Evolutionary conservation across 345 rosid species (phyloP), one percentile per base, ranked within the genome.

Genomic region (Euphorbia pulcherrima): DNA sequence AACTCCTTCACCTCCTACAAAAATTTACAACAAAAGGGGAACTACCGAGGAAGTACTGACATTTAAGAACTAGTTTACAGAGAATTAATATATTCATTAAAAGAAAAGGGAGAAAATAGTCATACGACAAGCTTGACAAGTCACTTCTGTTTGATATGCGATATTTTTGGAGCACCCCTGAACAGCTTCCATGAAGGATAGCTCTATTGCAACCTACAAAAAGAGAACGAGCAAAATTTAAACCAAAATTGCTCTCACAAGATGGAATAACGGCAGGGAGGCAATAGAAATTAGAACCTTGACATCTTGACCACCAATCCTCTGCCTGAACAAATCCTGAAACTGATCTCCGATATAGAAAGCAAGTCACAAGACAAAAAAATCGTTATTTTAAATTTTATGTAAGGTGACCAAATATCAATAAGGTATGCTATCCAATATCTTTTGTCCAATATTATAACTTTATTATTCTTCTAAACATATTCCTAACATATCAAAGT

Each of bases 181-280:
- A 72, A 95, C 97, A 67, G 98, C 99, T 87, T 95, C 99, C 99
- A 95, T 95, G 81, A 95, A 95, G 57, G 99, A 95, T 68, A 95
- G 73, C 70, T 95, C 99, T 67, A 95, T 48, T 28, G 88, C 65
- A 78, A 85, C 90, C 99, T 94, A 69, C 44, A 78, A 59, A 71
- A 78, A 64, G 60, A 11, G 12, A 71, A 72, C 40, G 71, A 72
- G 50, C 37, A 5, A 64, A 53, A 21, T 17, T 11, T 18, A 59
- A 1, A 21, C 39, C 17, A 26, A 52, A 72, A 63, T 73, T 65
- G 68, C 8, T 61, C n/a, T n/a, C n/a, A n/a, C n/a, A n/a, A n/a
- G n/a, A n/a, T 13, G 18, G 24, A 17, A 16, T 8, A 4, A 30
- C 2, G 8, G 33, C 64, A 18, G 35, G n/a, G 13, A 29, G 51